Conservation (phyloP, 1,284 basidiomycete genomes). For the Ustilago crameri region DNA sequence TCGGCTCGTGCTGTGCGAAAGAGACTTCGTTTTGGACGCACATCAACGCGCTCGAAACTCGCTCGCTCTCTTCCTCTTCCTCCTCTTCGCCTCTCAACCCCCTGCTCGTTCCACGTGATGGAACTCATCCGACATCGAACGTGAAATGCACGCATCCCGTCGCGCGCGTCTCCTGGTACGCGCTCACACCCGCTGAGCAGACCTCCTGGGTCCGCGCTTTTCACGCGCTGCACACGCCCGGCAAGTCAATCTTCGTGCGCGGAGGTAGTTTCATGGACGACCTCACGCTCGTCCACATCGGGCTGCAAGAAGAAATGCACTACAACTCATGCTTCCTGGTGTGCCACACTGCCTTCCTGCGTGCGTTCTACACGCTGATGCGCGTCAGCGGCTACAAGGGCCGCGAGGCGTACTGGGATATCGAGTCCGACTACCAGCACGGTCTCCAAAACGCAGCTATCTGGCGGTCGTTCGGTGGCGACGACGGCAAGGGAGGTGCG, state of each 20-base stretch:
- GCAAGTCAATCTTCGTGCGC: conserved; percentile 31
- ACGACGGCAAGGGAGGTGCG: conserved; percentile 18
- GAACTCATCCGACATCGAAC: no score
- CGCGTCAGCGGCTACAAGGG: conserved; percentile 26
- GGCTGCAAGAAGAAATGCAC: conserved; percentile 39
- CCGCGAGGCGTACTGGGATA: conserved; percentile 34
- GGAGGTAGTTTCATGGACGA: conserved; percentile 36
- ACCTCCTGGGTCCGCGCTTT: conserved; percentile 21
- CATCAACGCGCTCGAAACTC: conserved; percentile 11
- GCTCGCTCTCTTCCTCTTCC: neutral
- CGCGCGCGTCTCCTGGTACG: conserved; percentile 32
- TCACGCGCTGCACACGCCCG: neutral
- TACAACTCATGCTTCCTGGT: conserved; percentile 39
- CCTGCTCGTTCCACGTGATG: no score
- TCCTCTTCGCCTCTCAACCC: neutral
- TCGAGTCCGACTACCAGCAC: conserved; percentile 13
- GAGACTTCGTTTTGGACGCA: conserved; percentile 21
- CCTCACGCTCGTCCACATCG: conserved; percentile 32
- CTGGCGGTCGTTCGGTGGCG: conserved; percentile 12
- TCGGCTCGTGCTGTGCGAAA: conserved; percentile 2
- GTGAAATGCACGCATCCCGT: conserved; percentile 32
- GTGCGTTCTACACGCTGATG: conserved; percentile 36
- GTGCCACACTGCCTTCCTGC: conserved; percentile 34
- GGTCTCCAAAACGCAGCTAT: conserved; percentile 16
- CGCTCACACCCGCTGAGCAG: conserved; percentile 10